Evolutionary conservation across 208 protist genomes (phyloP), one percentile per base, ranked within the genome.

Genomic region (Trypanosoma theileri): DNA sequence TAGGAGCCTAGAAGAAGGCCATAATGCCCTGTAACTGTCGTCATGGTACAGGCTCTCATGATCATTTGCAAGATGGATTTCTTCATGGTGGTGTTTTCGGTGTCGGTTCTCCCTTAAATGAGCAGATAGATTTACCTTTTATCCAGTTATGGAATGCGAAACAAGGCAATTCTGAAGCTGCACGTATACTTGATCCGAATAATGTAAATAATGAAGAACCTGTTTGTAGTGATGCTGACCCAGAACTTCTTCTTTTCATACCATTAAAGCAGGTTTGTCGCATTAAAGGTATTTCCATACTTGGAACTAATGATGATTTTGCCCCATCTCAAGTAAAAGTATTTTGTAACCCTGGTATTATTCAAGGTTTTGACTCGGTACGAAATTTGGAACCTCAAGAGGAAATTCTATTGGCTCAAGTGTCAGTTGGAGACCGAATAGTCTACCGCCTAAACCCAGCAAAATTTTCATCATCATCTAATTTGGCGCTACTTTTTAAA

Each of bases 21-120:
- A 22, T 31, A 19, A 94, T 96, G 90, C 90, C 88, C 13, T 96
- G 90, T 71, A 96, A 93, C 57, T 96, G 90, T 54, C 73, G 90
- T 11, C 77, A 86, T 51, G 81, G 81, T 24, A 84, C 77, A 9
- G 90, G 87, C 17, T 68, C 84, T 12, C 90, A 96, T 60, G 85
- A 91, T 58, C 90, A 96, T 59, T 51, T 96, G 3, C 79, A 67
- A 26, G 90, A 96, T 59, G 81, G 70, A 4, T 84, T 85, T 57
- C 71, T 81, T 52, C 68, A 77, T 28, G 85, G 85, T 22, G 89
- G 89, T 35, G 68, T 80, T 21, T 88, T 95, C 65, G 84, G 86
- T 45, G 52, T 84, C 35, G 91, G 91, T 1, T 67, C 57, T 6
- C 66, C 81, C 13, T 68, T 96, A 21, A 96, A 96, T 66, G 76